These are phyloP conservation scores for Iodosphaeria phyllophila DNA, from an alignment of 2,329 filamentous ascomycete genomes.

Conservation along the genomic window DNA sequence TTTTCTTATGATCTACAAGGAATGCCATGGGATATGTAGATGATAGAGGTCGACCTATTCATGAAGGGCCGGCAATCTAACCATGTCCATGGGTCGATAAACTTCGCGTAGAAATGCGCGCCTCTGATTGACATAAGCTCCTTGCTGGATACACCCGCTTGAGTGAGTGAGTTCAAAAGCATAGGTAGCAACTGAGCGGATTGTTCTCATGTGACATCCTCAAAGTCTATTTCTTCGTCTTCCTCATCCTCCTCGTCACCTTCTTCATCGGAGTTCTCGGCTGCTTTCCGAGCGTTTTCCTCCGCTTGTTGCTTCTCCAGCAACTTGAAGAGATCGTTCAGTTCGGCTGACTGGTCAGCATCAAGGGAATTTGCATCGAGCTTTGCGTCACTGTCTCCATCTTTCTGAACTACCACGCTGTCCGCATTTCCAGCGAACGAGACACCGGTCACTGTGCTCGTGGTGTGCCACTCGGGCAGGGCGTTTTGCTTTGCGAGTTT, in stretches of 20 bases:
- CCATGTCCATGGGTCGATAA: too few species aligned
- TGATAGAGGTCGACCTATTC: too few species aligned
- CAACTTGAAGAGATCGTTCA: conserved; percentile 50
- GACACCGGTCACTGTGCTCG: conserved; percentile 47
- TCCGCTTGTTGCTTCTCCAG: conserved; percentile 37
- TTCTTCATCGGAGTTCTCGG: conserved; percentile 25
- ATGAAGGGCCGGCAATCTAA: too few species aligned
- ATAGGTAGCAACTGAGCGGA: too few species aligned
- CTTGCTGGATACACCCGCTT: too few species aligned
- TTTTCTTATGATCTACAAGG: too few species aligned
- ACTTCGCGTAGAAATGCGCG: too few species aligned
- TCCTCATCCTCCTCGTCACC: conserved; percentile 16
- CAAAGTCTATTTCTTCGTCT: conserved; percentile 15
- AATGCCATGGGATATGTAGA: too few species aligned
- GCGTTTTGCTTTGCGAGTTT: conserved; percentile 50
- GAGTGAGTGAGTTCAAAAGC: too few species aligned
- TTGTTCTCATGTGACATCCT: conserved; percentile 16
- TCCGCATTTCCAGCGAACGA: conserved; percentile 22
- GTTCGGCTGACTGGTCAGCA: conserved; percentile 34
- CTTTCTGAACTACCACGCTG: conserved; percentile 15
- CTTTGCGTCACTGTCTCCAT: conserved; percentile 15
- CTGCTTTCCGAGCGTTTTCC: conserved; percentile 30
- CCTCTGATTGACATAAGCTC: too few species aligned
- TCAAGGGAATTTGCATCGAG: conserved; percentile 26
- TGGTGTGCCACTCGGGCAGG: conserved; percentile 52